Evolutionary conservation across 2,329 filamentous ascomycete genomes (phyloP), one percentile per base, ranked within the genome.

Genomic region (Botryosphaeria dothidea): DNA sequence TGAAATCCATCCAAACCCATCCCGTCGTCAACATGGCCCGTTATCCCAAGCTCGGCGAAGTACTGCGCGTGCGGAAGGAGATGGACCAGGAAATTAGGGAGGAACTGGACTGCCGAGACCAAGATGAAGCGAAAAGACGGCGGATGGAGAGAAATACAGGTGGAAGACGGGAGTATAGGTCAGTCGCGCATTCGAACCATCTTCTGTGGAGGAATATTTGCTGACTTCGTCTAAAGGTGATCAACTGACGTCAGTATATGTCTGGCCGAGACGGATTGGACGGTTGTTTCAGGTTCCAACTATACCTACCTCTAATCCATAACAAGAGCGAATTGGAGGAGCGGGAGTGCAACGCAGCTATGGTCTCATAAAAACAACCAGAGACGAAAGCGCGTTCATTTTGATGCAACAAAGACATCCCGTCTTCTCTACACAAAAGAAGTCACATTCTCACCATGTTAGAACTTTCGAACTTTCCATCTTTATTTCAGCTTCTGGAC

Each of bases 1-100:
- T 99, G 68, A 85, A 92, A 27, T 97, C 96, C 74, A 88, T 98
- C 61, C 84, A 91, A 72, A 86, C 88, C 41, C 92, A 92, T 7
- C 95, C 95, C 8, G 49, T 63, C 38, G 49, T 64, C 38, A 51
- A 17, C 34, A 64, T 66, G 49, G 23, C 29, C n/a, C 43, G 29
- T 19, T 60, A 38, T 21, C 52, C 65, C 2, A 49, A 62, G 49
- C 62, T 64, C 23, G 51, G 48, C 19, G 65, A 74, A 65, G 68
- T 78, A 29, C 75, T 79, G 73, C 71, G 71, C 46, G 83, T 91
- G 11, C 82, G 90, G 68, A 86, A 90, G 65, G 86, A 91, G 63
- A 86, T 92, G 0, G 91, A 93, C 72, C 84, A 86, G 62, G 81
- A 85, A 68, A 76, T 92, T 56, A 87, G 86, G 69, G 89, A 92